phyloP scores from a whole-genome alignment of 371 early-diverging fungal genomes.

The Mucor irregularis region DNA sequence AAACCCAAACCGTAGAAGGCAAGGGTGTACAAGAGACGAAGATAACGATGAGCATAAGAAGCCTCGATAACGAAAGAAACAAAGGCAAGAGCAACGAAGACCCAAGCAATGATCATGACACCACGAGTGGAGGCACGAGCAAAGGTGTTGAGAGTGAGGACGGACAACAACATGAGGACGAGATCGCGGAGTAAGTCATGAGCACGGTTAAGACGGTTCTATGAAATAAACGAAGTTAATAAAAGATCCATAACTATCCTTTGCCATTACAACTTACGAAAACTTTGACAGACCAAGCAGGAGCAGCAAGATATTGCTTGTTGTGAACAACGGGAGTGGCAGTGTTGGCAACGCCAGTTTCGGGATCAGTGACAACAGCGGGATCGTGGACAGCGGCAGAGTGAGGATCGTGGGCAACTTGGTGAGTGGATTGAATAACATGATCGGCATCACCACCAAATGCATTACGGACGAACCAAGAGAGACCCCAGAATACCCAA shows the following conservation, averaged over 20 bases:
- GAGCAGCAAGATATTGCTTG: conserved; percentile 17
- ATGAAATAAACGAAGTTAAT: conserved; percentile 1
- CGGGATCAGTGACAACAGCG: conserved; percentile 14
- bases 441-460: conserved; percentile 34
- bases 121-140: conserved; percentile 44
- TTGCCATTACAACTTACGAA: conserved; percentile 9
- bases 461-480: conserved; percentile 37
- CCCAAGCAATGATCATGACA: conserved; percentile 50
- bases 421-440: neutral
- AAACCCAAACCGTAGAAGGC: conserved; percentile 42
- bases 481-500: conserved; percentile 36
- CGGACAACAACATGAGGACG: conserved; percentile 35
- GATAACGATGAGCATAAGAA: conserved; percentile 32
- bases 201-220: conserved; percentile 34
- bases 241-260: neutral
- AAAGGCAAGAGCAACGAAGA: conserved; percentile 48
- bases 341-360: conserved; percentile 5
- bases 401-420: too few species aligned
- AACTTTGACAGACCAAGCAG: conserved; percentile 28
- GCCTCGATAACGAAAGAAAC: conserved; percentile 40
- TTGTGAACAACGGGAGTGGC: neutral
- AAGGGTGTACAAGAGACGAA: conserved; percentile 35
- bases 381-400: neutral
- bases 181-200: conserved; percentile 41
- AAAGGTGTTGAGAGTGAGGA: conserved; percentile 44